Base-by-base conservation (phyloP, 2,329 filamentous ascomycete species). In the Fusarium keratoplasticum region DNA sequence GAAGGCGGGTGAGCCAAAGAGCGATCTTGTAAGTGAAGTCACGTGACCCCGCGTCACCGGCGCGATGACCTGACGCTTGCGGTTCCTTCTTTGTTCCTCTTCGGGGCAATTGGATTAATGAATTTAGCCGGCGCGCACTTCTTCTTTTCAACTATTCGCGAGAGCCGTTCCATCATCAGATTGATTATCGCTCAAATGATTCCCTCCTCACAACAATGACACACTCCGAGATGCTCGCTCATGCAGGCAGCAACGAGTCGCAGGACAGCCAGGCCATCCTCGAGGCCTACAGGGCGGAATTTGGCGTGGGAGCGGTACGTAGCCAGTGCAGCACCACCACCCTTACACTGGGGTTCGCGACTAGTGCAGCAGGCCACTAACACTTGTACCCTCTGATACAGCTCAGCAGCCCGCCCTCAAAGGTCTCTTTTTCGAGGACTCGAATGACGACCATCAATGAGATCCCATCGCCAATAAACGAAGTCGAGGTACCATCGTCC, bases 221-320 rank as follows among this genome's bases (percentile, higher is more conserved):
- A 66, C 71, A 72, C 22, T 68, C 76, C 36, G 66, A 73, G 64
- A 79, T 76, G 73, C 73, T 82, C 38, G 67, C 58, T 54, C 71
- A 78, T 57, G 80, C 80, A 81, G 82, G 80, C 61, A 77, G 68
- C 66, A 77, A 80, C 68, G 84, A 85, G 63, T 82, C 84, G 9
- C 85, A 86, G 72, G 85, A 87, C 74, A 87, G 83, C 79, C 85
- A 86, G 77, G 77, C 80, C 29, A 78, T 87, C 29, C 72, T 84
- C 3, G 80, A 83, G 38, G 79, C 79, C 64, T 81, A 85, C 72
- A 82, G 81, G 70, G 79, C 77, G 22, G 78, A 83, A 66, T 82
- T 85, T 66, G 84, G 83, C 64, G 78, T 83, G 18, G 82, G 79
- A 55, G 76, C 79, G 79, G 84, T 86, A 80, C 77, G 84, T 85